A percentile compares a stretch with the other conserved stretches of the same genome.
These are phyloP conservation scores for Sporothrix sp. DNA, from an alignment of 2,329 filamentous ascomycete genomes.

Conservation along the genomic window DNA sequence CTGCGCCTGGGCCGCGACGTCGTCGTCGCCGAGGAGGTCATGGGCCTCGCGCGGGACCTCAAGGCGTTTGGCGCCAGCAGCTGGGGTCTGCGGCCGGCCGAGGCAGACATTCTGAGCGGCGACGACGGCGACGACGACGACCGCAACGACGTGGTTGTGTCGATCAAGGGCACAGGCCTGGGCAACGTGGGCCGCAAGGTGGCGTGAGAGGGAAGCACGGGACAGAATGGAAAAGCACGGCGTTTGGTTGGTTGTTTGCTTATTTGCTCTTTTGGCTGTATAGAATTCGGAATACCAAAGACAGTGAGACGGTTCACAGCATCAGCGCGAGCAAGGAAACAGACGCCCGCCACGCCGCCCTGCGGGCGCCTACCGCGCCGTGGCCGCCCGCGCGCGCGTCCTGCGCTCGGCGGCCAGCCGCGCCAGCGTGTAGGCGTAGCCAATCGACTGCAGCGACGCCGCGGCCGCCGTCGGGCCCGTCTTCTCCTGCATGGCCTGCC, in stretches of 20 bases:
- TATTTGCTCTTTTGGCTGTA: too few relatives aligned
- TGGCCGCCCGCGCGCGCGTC: slow-evolving; percentile 27
- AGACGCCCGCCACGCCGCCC: slow-evolving; percentile 27
- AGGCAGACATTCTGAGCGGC: slow-evolving; percentile 53
- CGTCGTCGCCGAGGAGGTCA: slow-evolving; percentile 67
- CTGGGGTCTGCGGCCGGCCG: slow-evolving; percentile 76
- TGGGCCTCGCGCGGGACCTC: slow-evolving; percentile 75
- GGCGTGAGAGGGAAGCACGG: slow-evolving; percentile 21
- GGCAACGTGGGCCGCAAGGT: slow-evolving; percentile 94
- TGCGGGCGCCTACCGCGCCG: slow-evolving; percentile 43
- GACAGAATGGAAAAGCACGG: neutral
- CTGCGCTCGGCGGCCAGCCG: slow-evolving; percentile 18
- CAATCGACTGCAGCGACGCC: slow-evolving; percentile 41
- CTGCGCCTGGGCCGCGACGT: slow-evolving; percentile 73
- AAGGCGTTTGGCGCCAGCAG: slow-evolving; percentile 81
- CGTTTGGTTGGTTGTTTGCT: too few relatives aligned
- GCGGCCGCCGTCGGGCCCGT: slow-evolving; percentile 41
- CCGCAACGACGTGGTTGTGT: slow-evolving; percentile 63
- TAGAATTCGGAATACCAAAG: slow-evolving; percentile 1
- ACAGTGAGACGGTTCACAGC: too few relatives aligned
- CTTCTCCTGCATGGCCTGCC: slow-evolving; percentile 20
- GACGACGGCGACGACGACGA: slow-evolving; percentile 48
- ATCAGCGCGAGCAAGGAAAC: too few relatives aligned
- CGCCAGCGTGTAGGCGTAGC: slow-evolving; percentile 46
- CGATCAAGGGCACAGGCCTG: slow-evolving; percentile 84